These are phyloP conservation scores for Centrapalus pauciflorus DNA, from an alignment of 129 eudicot genomes.

Conservation along the genomic window DNA sequence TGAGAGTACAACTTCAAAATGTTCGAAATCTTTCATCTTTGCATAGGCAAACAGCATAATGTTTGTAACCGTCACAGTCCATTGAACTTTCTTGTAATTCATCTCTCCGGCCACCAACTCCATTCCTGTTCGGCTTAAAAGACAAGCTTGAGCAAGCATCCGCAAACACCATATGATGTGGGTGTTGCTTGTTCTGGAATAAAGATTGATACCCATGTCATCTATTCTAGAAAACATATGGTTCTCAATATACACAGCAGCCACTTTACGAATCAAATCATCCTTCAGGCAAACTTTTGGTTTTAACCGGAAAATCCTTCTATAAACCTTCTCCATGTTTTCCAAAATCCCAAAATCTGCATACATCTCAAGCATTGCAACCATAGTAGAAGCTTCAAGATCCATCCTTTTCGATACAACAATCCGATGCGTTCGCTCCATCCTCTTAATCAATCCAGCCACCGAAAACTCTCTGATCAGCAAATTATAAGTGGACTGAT, in stretches of 20 bases:
- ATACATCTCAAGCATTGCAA: slow-evolving; percentile 48
- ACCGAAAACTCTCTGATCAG: slow-evolving; percentile 37
- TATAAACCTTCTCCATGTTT: slow-evolving; percentile 36
- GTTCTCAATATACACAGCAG: slow-evolving; percentile 40
- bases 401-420: slow-evolving; percentile 33
- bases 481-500: slow-evolving; percentile 44
- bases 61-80: slow-evolving; percentile 39
- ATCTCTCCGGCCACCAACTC: slow-evolving; percentile 28
- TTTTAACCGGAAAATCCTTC: slow-evolving; percentile 27
- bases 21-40: slow-evolving; percentile 29
- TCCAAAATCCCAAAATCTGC: slow-evolving; percentile 39
- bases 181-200: slow-evolving; percentile 19
- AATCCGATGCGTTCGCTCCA: slow-evolving; percentile 39
- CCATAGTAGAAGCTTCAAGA: slow-evolving; percentile 34
- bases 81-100: slow-evolving; percentile 23
- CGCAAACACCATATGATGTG: slow-evolving; percentile 39
- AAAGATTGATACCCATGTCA: slow-evolving; percentile 30
- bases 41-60: slow-evolving; percentile 33
- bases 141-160: slow-evolving; percentile 41
- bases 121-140: slow-evolving; percentile 37
- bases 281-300: slow-evolving; percentile 22
- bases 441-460: slow-evolving; percentile 46
- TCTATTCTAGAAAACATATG: slow-evolving; percentile 40
- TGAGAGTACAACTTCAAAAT: slow-evolving; percentile 15
- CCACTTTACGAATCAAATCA: slow-evolving; percentile 39